A percentile compares a stretch with the other conserved stretches of the same genome.
Conservation (phyloP, 495 filamentous ascomycete genomes). For the Neurospora pannonica region DNA sequence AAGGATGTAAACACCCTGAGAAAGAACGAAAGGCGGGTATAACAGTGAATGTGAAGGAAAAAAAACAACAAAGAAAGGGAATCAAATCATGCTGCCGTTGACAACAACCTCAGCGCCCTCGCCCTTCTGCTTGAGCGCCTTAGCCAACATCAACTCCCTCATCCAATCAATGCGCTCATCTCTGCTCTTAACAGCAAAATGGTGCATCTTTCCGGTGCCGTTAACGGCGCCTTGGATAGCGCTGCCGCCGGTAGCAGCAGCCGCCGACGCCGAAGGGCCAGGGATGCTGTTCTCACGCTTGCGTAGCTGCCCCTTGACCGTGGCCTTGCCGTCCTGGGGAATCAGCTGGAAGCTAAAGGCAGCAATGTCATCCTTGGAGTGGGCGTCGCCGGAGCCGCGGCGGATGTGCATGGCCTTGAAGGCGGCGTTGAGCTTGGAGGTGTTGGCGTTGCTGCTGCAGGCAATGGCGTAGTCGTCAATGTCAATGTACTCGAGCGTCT, state of each 20-base stretch:
- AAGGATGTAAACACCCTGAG: neutral
- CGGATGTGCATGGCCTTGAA: conserved; percentile 74
- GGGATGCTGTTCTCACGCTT: conserved; percentile 32
- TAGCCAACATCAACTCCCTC: conserved; percentile 94
- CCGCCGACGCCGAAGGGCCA: conserved; percentile 1
- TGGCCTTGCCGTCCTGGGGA: conserved; percentile 52
- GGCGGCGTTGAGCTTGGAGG: conserved; percentile 72
- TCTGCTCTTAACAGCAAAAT: conserved; percentile 78
- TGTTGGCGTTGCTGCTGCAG: conserved; percentile 64
- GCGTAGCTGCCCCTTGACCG: conserved; percentile 23
- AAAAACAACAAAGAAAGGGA: neutral
- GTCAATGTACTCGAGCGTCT: conserved; percentile 72
- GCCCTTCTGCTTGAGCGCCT: conserved; percentile 72
- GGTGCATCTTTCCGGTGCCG: conserved; percentile 76
- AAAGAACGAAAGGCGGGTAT: conserved; percentile 5
- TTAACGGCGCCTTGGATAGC: conserved; percentile 27
- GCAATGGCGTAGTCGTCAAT: conserved; percentile 93
- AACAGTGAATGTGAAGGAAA: conserved; percentile 6
- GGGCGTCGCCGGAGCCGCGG: conserved; percentile 41
- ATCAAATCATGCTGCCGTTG: conserved; percentile 70
- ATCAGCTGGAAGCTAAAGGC: conserved; percentile 90
- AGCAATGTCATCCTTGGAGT: conserved; percentile 37
- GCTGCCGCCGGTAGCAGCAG: conserved; percentile 1
- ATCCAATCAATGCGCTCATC: conserved; percentile 97
- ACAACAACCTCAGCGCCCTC: conserved; percentile 72